phyloP scores from a whole-genome alignment of 108 stramenopile genomes.

The Mediolabrus comicus region DNA sequence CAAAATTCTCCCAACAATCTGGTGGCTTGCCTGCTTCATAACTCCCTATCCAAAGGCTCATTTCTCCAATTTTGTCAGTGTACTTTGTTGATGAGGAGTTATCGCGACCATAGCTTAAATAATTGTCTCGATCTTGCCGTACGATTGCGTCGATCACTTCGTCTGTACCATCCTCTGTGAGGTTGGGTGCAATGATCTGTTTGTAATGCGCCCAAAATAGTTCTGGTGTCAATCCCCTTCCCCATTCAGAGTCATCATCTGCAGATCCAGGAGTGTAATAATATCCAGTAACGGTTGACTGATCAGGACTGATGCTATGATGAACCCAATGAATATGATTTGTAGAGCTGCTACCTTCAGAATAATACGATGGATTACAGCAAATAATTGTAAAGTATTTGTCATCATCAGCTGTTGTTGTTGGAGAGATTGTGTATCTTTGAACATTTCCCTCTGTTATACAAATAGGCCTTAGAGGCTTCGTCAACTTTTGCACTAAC shows the following conservation, averaged over 20 bases:
- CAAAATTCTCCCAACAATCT: conserved; percentile 67
- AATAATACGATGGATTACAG: conserved; percentile 48
- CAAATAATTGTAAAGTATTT: conserved; percentile 50
- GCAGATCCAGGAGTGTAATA: conserved; percentile 72
- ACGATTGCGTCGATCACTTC: conserved; percentile 41
- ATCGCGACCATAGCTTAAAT: not conserved
- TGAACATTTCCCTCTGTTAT: conserved; percentile 5
- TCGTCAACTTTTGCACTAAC: conserved; percentile 14
- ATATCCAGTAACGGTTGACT: conserved; percentile 8
- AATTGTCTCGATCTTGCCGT: not conserved
- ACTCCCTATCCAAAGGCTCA: conserved; percentile 66
- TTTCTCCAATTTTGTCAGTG: conserved; percentile 49
- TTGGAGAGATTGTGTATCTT: conserved; percentile 33
- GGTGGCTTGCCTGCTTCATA: conserved; percentile 70
- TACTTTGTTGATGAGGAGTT: not conserved
- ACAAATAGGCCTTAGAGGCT: conserved; percentile 36
- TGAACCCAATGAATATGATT: conserved; percentile 35
- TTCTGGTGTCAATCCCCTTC: conserved; percentile 51
- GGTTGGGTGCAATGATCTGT: not conserved
- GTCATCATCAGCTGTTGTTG: not conserved
- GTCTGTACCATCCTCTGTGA: conserved; percentile 49
- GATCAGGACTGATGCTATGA: not conserved
- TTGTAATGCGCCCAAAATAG: conserved; percentile 61
- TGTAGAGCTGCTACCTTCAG: conserved; percentile 2
- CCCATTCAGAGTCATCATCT: conserved; percentile 80